phyloP scores from a whole-genome alignment of 2,329 filamentous ascomycete genomes.

The Neofusicoccum cordaticola region DNA sequence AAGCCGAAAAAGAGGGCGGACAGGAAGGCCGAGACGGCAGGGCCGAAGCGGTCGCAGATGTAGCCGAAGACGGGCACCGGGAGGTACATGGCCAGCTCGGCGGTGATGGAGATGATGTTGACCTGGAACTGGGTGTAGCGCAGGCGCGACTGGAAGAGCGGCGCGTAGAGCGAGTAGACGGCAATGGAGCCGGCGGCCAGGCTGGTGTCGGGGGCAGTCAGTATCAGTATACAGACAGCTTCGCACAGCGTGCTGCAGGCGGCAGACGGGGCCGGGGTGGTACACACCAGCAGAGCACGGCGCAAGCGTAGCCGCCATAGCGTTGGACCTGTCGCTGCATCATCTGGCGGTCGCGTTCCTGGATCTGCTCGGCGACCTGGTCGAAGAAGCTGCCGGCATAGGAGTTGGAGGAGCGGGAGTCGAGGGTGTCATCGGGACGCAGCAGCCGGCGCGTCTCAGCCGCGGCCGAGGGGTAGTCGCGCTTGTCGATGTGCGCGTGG shows the following conservation, averaged over 20 bases:
- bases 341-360: conserved; percentile 54
- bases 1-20: conserved; percentile 71
- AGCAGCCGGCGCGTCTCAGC: conserved; percentile 31
- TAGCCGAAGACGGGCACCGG: conserved; percentile 89
- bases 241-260: background rate
- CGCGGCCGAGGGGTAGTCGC: conserved; percentile 43
- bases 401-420: conserved; percentile 36
- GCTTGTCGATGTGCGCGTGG: conserved; percentile 47
- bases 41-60: conserved; percentile 84
- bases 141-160: conserved; percentile 79
- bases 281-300: conserved; percentile 53
- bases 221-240: background rate
- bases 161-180: conserved; percentile 90
- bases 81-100: conserved; percentile 85
- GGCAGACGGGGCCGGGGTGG: background rate
- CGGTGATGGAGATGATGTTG: conserved; percentile 83
- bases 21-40: conserved; percentile 70
- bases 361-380: conserved; percentile 60
- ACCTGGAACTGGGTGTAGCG: conserved; percentile 90
- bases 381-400: conserved; percentile 56
- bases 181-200: conserved; percentile 89
- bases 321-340: conserved; percentile 54
- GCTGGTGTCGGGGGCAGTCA: conserved; percentile 27
- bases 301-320: conserved; percentile 59
- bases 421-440: conserved; percentile 31